Evolutionary conservation across 2,329 filamentous ascomycete genomes (phyloP), one percentile per base, ranked within the genome.

Genomic region (Colletotrichum musicola): DNA sequence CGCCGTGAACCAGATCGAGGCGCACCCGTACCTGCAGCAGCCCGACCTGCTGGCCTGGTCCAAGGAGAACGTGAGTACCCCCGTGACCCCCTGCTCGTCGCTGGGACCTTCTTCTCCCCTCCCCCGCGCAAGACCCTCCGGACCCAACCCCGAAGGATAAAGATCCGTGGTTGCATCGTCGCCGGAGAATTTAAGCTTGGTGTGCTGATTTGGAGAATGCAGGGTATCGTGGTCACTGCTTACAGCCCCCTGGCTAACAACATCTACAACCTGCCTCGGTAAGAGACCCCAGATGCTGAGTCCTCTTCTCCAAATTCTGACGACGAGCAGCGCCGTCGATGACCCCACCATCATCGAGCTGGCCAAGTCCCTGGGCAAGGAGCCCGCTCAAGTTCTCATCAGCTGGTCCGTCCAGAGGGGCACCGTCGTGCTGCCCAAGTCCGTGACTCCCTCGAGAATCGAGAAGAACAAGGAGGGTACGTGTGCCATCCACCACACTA

Each of bases 241-340:
- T 89, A 87, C 80, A 90, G 88, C 16, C 89, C 88, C 6, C 89
- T 91, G 58, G 90, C 89, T 2, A 89, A 89, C 20, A 84, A 88
- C 74, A 79, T 79, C 51, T 79, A 81, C 71, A 77, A 68, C 55
- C 68, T 71, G 14, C 70, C 70, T 53, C 66, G 66, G 66, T 69
- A 22, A 67, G 62, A 30, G 6, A 18, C 27, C 16, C 20, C 14
- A 27, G 60, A 47, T 42, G 6, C 2, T 10, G 30, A 9, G 20
- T 38, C 9, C 25, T 12, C 6, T 49, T 4, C 46, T 7, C n/a
- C 12, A 18, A 25, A 4, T 7, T 12, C 59, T 62, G 12, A 62
- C 40, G 25, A 2, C 27, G 1, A 62, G 44, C 50, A 83, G 83
- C 71, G 81, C 83, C 25, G 77, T 88, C 60, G 83, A 86, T 70